Evolutionary conservation across 2,329 filamentous ascomycete genomes (phyloP), one percentile per base, ranked within the genome.

Genomic region (Rhynchosporium secalis): DNA sequence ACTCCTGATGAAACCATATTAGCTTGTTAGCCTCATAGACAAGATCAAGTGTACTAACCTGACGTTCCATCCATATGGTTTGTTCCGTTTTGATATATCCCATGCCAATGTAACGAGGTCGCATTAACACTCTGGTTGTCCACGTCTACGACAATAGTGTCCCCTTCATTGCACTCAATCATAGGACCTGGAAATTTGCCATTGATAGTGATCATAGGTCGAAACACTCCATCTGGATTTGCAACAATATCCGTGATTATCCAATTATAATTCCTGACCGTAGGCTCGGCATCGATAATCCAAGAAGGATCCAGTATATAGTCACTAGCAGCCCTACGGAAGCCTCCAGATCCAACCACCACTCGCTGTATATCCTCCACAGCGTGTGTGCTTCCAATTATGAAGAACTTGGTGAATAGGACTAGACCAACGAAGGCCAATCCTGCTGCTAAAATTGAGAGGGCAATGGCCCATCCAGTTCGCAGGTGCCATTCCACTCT

Each of bases 1-100:
- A 73, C 66, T 2, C 83, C 87, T 36, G 2, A 36, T 10, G 1
- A 36, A 10, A 36, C 5, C 33, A 3, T 36, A 1, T 36, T 10
- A 36, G 33, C 33, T 36, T 6, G 1, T 36, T 36, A 2, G 33
- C 33, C 1, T 6, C 1, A 36, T 6, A 6, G 1, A 10, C 33
- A 36, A 1, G 33, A 36, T 36, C 2, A 1, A 36, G 9, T 36
- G 20, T 36, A 36, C 33, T 6, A 3, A 36, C 33, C 33, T 0
- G 85, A 79, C 1, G 88, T 83, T 0, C 90, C 90, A 70, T 94
- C 90, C 86, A 91, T 90, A 61, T 81, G 81, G 62, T 86, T 91
- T 0, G 88, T 90, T 10, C 88, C 88, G 67, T 90, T 90, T 72
- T 92, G 89, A 71, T 86, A 91, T 65, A 94, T 80, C 15, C 90